phyloP scores from a whole-genome alignment of 2,329 filamentous ascomycete species.

The Penicillium olsonii region DNA sequence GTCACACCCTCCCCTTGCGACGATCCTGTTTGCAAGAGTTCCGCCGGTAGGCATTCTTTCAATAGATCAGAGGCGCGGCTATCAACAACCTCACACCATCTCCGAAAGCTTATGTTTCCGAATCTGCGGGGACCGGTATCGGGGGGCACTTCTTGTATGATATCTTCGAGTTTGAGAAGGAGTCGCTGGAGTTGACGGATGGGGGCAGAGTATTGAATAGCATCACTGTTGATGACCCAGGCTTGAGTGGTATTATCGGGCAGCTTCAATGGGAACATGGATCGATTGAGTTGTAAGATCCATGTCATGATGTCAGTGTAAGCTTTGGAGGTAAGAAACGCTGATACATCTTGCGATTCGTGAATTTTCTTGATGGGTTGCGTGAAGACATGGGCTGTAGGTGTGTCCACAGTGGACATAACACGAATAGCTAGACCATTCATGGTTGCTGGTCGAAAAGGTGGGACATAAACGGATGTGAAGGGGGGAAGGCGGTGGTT shows the following conservation, averaged over 20 bases:
- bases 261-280: conserved; percentile 71
- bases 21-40: conserved; percentile 43
- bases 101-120: conserved; percentile 87
- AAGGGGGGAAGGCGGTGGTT: conserved; percentile 17
- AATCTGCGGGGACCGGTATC: conserved; percentile 85
- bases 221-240: conserved; percentile 49
- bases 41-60: conserved; percentile 55
- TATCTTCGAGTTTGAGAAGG: conserved; percentile 62
- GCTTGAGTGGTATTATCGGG: conserved; percentile 45
- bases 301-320: conserved; percentile 88
- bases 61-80: conserved; percentile 60
- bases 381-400: conserved; percentile 59
- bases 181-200: conserved; percentile 68
- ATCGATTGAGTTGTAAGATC: conserved; percentile 83
- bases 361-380: conserved; percentile 79
- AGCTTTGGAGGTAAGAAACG: conserved; percentile 77
- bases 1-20: conserved; percentile 40
- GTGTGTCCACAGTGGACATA: conserved; percentile 49
- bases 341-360: conserved; percentile 76
- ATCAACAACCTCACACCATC: conserved; percentile 73
- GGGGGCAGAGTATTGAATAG: conserved; percentile 54
- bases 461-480: conserved; percentile 1
- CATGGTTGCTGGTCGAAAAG: conserved; percentile 14
- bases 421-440: conserved; percentile 35
- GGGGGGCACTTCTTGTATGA: conserved; percentile 79